Conservation (phyloP, 1,284 basidiomycete genomes). For the Leccinum subatratum region DNA sequence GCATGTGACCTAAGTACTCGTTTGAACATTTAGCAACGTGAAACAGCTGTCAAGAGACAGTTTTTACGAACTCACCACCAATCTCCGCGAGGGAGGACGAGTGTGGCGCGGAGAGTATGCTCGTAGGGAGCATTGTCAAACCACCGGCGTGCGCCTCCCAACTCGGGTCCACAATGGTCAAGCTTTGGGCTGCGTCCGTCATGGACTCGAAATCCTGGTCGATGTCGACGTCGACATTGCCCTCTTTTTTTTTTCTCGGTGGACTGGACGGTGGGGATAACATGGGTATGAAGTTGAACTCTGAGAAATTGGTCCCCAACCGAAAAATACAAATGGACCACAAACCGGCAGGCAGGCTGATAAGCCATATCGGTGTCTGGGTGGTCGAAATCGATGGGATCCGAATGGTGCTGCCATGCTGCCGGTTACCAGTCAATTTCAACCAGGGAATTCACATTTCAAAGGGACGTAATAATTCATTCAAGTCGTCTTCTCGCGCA, state of each 20-base stretch:
- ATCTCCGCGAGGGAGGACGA: neutral
- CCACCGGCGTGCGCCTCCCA: neutral
- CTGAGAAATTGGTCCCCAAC: too few species aligned
- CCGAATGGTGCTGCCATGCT: too few species aligned
- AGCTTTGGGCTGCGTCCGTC: neutral
- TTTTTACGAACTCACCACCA: neutral
- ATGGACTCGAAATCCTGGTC: neutral
- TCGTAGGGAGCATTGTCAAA: neutral
- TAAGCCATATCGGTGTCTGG: too few species aligned
- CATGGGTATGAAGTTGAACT: neutral
- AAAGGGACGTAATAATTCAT: too few species aligned
- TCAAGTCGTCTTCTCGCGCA: too few species aligned
- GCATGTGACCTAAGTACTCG: neutral
- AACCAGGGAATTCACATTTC: too few species aligned
- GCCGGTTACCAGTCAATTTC: too few species aligned
- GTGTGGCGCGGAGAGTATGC: neutral
- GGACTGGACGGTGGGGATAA: neutral
- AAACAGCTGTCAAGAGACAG: neutral
- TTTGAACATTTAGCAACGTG: neutral
- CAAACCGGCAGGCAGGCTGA: too few species aligned
- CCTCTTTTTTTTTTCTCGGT: neutral
- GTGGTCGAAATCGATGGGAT: too few species aligned
- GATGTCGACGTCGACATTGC: neutral
- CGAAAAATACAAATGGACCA: too few species aligned
- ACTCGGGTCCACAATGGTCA: neutral